Percentiles rank a stretch among this genome's conserved stretches.
phyloP scores from a whole-genome alignment of 78 protist species.

The Dictyostelium capitatum region DNA sequence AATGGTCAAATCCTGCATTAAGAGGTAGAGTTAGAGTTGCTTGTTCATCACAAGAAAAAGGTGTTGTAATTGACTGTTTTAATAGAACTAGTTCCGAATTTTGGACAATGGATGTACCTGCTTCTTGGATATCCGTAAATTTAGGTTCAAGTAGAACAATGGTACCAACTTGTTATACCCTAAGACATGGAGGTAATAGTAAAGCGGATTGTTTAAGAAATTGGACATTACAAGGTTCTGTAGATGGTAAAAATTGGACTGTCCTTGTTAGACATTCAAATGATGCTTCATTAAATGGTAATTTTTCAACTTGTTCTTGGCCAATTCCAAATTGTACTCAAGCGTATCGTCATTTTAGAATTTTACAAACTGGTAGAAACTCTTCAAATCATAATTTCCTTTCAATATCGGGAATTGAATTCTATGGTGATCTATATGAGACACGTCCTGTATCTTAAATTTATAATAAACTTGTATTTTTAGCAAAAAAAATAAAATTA shows the following conservation, averaged over 20 bases:
- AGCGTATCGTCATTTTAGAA: conserved; percentile 84
- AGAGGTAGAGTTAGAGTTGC: conserved; percentile 72
- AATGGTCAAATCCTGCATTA: conserved; percentile 80
- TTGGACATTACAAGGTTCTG: conserved; percentile 88
- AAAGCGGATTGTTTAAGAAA: conserved; percentile 86
- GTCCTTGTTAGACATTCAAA: conserved; percentile 79
- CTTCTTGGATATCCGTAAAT: conserved; percentile 84
- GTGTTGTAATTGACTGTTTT: conserved; percentile 45
- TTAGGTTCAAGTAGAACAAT: conserved; percentile 74
- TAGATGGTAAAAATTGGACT: conserved; percentile 85
- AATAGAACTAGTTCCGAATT: conserved; percentile 42
- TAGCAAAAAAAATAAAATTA: not conserved
- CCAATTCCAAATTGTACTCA: conserved; percentile 69
- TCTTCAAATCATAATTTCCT: conserved; percentile 86
- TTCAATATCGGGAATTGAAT: conserved; percentile 83
- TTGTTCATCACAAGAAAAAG: conserved; percentile 77
- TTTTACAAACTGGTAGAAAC: conserved; percentile 88
- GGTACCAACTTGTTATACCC: conserved; percentile 81
- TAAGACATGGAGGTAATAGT: conserved; percentile 84
- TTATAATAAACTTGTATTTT: not conserved
- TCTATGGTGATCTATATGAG: conserved; percentile 87
- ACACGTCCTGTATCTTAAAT: conserved; percentile 11
- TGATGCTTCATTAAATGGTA: conserved; percentile 83
- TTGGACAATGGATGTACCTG: conserved; percentile 87
- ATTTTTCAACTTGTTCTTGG: conserved; percentile 83